Percentiles rank a stretch among this genome's conserved stretches.
phyloP scores from a whole-genome alignment of 1,284 basidiomycete genomes.

The Agroathelia rolfsii region DNA sequence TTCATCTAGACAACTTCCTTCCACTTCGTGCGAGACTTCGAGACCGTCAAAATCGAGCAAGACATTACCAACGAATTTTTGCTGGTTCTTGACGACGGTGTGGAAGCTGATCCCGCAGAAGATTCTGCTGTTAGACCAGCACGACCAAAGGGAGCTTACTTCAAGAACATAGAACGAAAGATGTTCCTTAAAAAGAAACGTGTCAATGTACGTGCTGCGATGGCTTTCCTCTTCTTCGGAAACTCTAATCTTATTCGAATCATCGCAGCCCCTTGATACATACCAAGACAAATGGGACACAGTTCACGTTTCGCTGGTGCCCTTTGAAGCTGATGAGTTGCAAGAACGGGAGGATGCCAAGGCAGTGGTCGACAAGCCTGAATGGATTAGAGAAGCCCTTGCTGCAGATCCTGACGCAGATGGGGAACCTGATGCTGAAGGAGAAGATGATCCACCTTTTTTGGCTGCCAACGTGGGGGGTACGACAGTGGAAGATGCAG shows the following conservation, averaged over 20 bases:
- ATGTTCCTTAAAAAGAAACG: constrained; percentile 82
- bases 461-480: no score
- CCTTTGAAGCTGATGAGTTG: constrained; percentile 41
- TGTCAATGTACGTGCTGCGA: constrained; percentile 45
- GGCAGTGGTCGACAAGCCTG: constrained; percentile 44
- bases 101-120: constrained; percentile 3
- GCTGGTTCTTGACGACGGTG: constrained; percentile 63
- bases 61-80: constrained; percentile 80
- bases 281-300: constrained; percentile 74
- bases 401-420: constrained; percentile 34
- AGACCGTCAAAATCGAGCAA: constrained; percentile 74
- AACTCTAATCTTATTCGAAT: constrained; percentile 2
- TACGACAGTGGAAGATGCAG: constrained; percentile 36
- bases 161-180: constrained; percentile 80
- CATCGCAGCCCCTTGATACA: constrained; percentile 43
- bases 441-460: constrained; percentile 36
- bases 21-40: constrained; percentile 71
- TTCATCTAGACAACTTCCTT: constrained; percentile 52
- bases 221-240: constrained; percentile 2
- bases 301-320: constrained; percentile 49
- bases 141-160: constrained; percentile 64
- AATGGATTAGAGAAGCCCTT: constrained; percentile 25
- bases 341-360: constrained; percentile 42
- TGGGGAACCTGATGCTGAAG: constrained; percentile 28
- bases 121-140: constrained; percentile 15